Evolutionary conservation across 208 protist species (phyloP), one percentile per base, ranked within the genome.

Genomic region (Trypanosoma avium): DNA sequence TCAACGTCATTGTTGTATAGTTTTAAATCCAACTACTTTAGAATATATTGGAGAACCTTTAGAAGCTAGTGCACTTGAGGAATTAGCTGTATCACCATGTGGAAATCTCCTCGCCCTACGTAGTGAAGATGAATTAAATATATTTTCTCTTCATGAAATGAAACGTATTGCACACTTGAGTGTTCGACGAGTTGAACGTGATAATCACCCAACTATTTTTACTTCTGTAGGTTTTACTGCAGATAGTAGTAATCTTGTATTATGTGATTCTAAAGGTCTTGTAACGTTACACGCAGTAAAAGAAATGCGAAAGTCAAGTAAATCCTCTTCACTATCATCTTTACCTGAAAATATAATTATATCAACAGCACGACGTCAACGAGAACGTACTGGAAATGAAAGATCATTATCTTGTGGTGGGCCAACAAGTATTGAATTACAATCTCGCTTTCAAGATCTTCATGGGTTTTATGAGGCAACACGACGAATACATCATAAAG

Each of bases 401-500:
- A 77, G 86, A 26, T 78, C 78, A 33, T 53, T 42, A 13, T 88
- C 84, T 21, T 77, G 74, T 17, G 62, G 71, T 10, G 81, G 70
- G 0, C 88, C 84, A 29, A 81, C 88, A 5, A 85, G 56, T 27
- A 61, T 59, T 8, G 78, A 94, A 58, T 77, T 94, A 22, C 67
- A 62, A 24, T 75, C 73, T 27, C 82, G 88, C 50, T 86, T 91
- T 53, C 52, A 79, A 52, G 75, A 75, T 26, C 81, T 94, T 19
- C 69, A 76, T 7, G 88, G 79, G 22, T 90, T 79, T 59, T 91
- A 89, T 55, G 77, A 76, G 33, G 45, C 40, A 5, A 63, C 56
- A 8, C 54, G 49, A 27, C 53, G 50, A 35, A 69, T 75, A 27
- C 75, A 75, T 46, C 70, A 69, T 52, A 53, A 78, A 17, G 12